phyloP scores from a whole-genome alignment of 495 filamentous ascomycete genomes.

The Collariella sp. region DNA sequence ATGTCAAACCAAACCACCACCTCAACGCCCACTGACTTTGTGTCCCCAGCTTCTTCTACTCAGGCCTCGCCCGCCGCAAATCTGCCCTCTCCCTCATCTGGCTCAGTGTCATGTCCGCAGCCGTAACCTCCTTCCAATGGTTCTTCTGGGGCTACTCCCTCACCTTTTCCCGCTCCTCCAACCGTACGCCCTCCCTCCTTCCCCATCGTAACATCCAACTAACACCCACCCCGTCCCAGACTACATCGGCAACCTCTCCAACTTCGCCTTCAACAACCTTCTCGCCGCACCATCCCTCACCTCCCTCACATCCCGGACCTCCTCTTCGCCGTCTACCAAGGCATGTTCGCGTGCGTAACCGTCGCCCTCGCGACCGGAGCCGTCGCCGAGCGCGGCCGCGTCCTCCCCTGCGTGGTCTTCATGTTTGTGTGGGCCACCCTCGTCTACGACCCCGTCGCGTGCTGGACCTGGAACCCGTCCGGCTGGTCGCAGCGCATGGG shows the following conservation, averaged over 20 bases:
- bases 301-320: slow-evolving; percentile 75
- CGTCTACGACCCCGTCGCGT: slow-evolving; percentile 91
- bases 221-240: slow-evolving; percentile 75
- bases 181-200: no score
- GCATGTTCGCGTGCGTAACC: slow-evolving; percentile 96
- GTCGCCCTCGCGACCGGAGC: slow-evolving; percentile 89
- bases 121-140: slow-evolving; percentile 91
- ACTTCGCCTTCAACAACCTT: slow-evolving; percentile 79
- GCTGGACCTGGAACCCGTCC: slow-evolving; percentile 91
- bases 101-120: slow-evolving; percentile 87
- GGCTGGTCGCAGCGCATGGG: slow-evolving; percentile 83
- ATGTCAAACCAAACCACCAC: no score
- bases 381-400: slow-evolving; percentile 84
- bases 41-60: slow-evolving; percentile 77
- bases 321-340: slow-evolving; percentile 88
- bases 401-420: slow-evolving; percentile 90
- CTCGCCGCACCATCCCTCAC: slow-evolving; percentile 72
- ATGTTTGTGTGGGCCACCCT: slow-evolving; percentile 95
- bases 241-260: slow-evolving; percentile 77
- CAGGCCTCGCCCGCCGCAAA: slow-evolving; percentile 91
- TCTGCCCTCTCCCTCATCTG: slow-evolving; percentile 90
- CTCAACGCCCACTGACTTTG: no score
- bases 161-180: slow-evolving; percentile 58
- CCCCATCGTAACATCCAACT: slow-evolving; percentile 27
- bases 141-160: slow-evolving; percentile 99